These are phyloP conservation scores for Wickerhamomyces sydowiorum DNA, from an alignment of 805 yeast species.

Conservation along the genomic window DNA sequence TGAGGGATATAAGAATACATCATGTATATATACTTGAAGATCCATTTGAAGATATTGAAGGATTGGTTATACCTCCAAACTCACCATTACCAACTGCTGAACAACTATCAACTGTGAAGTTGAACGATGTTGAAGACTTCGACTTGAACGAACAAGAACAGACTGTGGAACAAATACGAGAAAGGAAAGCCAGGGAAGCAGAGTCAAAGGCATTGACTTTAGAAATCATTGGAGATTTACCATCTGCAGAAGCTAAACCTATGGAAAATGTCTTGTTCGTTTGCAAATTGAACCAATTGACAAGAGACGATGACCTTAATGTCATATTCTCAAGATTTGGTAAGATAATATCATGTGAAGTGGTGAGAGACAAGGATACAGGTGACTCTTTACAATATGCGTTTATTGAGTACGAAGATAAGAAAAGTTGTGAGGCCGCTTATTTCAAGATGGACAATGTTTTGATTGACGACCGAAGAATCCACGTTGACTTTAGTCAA, in stretches of 20 bases:
- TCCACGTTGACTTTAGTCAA: slow-evolving; percentile 67
- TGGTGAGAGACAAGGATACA: slow-evolving; percentile 42
- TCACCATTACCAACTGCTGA: slow-evolving; percentile 33
- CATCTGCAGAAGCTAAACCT: slow-evolving; percentile 52
- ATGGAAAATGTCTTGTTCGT: slow-evolving; percentile 57
- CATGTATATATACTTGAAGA: slow-evolving; percentile 47
- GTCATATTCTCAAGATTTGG: slow-evolving; percentile 63
- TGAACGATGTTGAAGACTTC: slow-evolving; percentile 17
- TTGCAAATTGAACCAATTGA: slow-evolving; percentile 58
- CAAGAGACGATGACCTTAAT: slow-evolving; percentile 49
- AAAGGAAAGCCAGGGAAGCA: slow-evolving; percentile 29
- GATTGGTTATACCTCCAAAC: slow-evolving; percentile 15
- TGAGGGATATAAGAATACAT: slow-evolving; percentile 45
- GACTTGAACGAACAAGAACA: slow-evolving; percentile 18
- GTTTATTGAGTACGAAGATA: slow-evolving; percentile 49
- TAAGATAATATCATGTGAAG: slow-evolving; percentile 41
- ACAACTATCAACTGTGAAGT: slow-evolving; percentile 28
- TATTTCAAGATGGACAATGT: slow-evolving; percentile 57
- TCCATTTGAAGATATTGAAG: slow-evolving; percentile 39
- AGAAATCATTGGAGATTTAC: slow-evolving; percentile 60
- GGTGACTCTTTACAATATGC: slow-evolving; percentile 55
- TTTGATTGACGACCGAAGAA: slow-evolving; percentile 56
- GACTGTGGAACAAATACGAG: slow-evolving; percentile 23
- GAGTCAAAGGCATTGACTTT: slow-evolving; percentile 53
- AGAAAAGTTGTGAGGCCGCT: slow-evolving; percentile 53